Conservation (phyloP, 1,284 basidiomycete species). For the Singerocomus rubriflavus region DNA sequence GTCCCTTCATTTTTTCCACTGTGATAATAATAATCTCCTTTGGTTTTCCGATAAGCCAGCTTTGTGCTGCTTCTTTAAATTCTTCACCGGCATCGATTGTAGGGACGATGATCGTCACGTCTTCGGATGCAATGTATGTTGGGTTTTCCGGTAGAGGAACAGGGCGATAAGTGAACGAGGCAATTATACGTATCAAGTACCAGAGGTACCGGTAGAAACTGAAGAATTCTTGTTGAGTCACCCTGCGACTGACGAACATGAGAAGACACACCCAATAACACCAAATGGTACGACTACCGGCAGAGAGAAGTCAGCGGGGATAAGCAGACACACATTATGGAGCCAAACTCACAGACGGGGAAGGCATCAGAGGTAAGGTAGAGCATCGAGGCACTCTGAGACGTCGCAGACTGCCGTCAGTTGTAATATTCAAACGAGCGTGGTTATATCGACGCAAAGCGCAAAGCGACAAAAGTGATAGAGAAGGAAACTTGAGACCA, state of each 20-base stretch:
- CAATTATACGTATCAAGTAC: constrained; percentile 49
- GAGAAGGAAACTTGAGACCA: background rate
- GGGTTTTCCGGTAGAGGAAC: no score
- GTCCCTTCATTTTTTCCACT: constrained; percentile 64
- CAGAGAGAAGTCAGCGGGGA: background rate
- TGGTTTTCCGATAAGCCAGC: constrained; percentile 86
- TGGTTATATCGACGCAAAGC: no score
- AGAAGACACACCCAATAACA: constrained; percentile 74
- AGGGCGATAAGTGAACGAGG: no score
- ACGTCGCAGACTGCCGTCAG: no score
- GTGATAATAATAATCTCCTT: constrained; percentile 93
- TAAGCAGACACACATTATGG: no score
- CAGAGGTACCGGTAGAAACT: constrained; percentile 89
- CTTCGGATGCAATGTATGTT: constrained; percentile 64
- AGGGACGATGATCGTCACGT: constrained; percentile 81
- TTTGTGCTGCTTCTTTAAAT: constrained; percentile 78
- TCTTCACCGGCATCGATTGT: constrained; percentile 94
- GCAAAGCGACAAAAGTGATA: no score
- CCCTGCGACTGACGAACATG: background rate
- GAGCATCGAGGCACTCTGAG: no score
- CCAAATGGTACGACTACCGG: constrained; percentile 81
- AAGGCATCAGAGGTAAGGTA: no score
- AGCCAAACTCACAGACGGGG: no score
- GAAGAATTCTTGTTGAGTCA: background rate
- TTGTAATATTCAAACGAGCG: no score